These are phyloP conservation scores for Umbilicus rupestris DNA, from an alignment of 164 flowering plant species.

Conservation along the genomic window DNA sequence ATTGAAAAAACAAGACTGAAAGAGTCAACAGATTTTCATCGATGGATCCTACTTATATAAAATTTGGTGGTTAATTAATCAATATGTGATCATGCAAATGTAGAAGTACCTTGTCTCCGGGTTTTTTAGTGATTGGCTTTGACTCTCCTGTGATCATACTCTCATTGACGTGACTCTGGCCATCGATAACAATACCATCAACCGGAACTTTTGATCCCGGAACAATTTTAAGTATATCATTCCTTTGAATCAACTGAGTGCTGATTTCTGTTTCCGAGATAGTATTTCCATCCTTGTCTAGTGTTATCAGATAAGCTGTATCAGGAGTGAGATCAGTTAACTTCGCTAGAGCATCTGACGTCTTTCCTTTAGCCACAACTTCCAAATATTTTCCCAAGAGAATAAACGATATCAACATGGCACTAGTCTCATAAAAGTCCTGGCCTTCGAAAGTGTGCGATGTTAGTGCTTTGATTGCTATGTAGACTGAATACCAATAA, in stretches of 20 bases:
- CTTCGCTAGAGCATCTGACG: slow-evolving; percentile 89
- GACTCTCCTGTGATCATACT: slow-evolving; percentile 98
- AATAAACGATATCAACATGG: slow-evolving; percentile 90
- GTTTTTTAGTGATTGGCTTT: slow-evolving; percentile 56
- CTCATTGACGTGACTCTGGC: slow-evolving; percentile 90
- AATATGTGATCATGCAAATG: neutral
- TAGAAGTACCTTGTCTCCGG: slow-evolving; percentile 65
- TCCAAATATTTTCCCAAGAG: slow-evolving; percentile 88
- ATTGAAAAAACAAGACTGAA: slow-evolving; percentile 10
- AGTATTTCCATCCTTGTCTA: slow-evolving; percentile 53
- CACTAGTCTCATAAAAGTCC: slow-evolving; percentile 92
- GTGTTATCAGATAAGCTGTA: slow-evolving; percentile 45
- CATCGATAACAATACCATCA: slow-evolving; percentile 77
- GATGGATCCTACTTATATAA: neutral
- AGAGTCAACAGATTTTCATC: neutral
- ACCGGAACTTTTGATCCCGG: slow-evolving; percentile 86
- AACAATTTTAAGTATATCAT: slow-evolving; percentile 73
- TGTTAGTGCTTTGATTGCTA: slow-evolving; percentile 45
- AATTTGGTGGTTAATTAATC: neutral
- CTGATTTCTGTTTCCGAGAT: slow-evolving; percentile 68
- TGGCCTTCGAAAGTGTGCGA: slow-evolving; percentile 68
- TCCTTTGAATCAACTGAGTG: slow-evolving; percentile 70
- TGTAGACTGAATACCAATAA: slow-evolving; percentile 75
- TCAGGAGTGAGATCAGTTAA: slow-evolving; percentile 80
- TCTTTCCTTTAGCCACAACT: slow-evolving; percentile 82